Evolutionary conservation across 1,284 basidiomycete genomes (phyloP).

Genomic region (Tremellales sp.): DNA sequence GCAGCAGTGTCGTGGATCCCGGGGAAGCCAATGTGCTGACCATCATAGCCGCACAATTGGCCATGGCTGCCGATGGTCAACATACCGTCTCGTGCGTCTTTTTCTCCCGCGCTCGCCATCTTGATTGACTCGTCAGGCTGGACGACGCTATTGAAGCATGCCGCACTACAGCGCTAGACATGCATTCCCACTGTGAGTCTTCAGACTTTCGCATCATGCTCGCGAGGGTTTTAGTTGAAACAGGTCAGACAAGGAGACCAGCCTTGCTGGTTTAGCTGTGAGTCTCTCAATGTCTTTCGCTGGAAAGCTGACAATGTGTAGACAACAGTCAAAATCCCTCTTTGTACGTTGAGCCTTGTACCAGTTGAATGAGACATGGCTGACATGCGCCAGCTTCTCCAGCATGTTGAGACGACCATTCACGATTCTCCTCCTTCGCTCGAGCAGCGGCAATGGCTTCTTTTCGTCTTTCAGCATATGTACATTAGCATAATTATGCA

Average conservation of each 20-base stretch:
- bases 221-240: not conserved
- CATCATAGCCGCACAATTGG: constrained; percentile 72
- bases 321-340: constrained; percentile 69
- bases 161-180: constrained; percentile 71
- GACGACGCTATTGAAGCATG: constrained; percentile 97
- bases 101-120: not conserved
- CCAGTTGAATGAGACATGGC: constrained; percentile 10
- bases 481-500: too few species aligned
- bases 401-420: not conserved
- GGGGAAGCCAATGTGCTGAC: not conserved
- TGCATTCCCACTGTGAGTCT: constrained; percentile 48
- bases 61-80: constrained; percentile 82
- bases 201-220: too few species aligned
- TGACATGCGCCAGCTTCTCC: not conserved
- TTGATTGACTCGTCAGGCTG: constrained; percentile 52
- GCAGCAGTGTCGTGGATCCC: not conserved
- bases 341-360: constrained; percentile 48
- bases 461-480: too few species aligned
- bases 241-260: constrained; percentile 71
- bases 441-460: too few species aligned
- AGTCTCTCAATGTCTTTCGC: constrained; percentile 27
- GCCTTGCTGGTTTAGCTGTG: constrained; percentile 63
- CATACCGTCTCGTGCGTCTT: constrained; percentile 28
- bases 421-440: too few species aligned
- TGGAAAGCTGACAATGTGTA: constrained; percentile 29